Conservation (phyloP, 768 basidiomycete species). For the Mrakia blollopis region DNA sequence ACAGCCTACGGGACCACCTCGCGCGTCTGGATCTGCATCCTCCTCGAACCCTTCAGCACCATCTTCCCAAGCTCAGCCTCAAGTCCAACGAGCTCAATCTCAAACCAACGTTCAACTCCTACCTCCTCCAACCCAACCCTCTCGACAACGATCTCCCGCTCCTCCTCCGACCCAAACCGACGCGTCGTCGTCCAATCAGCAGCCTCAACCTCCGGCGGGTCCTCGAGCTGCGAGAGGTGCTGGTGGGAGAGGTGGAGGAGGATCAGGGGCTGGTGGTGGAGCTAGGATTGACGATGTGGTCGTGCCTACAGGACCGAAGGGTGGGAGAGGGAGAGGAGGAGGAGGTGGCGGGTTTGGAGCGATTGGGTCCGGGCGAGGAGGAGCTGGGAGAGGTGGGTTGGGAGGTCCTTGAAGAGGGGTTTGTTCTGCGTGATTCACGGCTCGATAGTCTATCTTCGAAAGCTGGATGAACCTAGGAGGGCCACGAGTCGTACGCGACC, state of each 20-base stretch:
- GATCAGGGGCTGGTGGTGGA: not conserved
- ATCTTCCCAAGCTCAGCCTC: not conserved
- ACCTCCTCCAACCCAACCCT: not conserved
- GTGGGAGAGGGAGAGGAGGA: not conserved
- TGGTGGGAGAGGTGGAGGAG: constrained; percentile 2
- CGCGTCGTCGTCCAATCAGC: not conserved
- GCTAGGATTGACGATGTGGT: not conserved
- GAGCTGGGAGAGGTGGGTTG: not conserved
- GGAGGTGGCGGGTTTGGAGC: constrained; percentile 1
- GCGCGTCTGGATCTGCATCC: not conserved
- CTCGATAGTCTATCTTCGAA: too few relatives aligned
- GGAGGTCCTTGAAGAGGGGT: constrained; percentile 3
- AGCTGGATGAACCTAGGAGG: too few relatives aligned
- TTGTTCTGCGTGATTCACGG: too few relatives aligned
- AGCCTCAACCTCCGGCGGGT: not conserved
- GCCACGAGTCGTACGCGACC: too few relatives aligned
- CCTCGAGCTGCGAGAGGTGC: not conserved
- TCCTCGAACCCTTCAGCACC: not conserved
- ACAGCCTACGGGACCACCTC: not conserved
- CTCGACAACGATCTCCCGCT: not conserved
- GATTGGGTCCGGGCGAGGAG: not conserved
- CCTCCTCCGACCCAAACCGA: not conserved
- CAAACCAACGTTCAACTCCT: not conserved
- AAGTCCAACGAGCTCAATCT: not conserved
- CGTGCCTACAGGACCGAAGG: not conserved